A percentile compares a stretch with the other conserved stretches of the same genome.
These are phyloP conservation scores for Henckelia pumila DNA, from an alignment of 257 asterid genomes.

Conservation along the genomic window DNA sequence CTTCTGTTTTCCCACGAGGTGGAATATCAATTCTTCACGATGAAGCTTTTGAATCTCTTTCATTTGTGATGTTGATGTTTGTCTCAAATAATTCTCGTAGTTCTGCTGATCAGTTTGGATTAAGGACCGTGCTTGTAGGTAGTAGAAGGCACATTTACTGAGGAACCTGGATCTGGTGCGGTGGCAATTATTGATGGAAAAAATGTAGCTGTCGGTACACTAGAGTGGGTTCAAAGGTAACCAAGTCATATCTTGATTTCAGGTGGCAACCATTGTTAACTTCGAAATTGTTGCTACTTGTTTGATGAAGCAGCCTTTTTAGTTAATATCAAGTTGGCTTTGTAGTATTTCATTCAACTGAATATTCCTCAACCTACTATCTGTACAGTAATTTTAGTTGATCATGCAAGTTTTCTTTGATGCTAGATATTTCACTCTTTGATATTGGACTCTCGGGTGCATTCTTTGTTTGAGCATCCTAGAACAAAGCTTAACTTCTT, in stretches of 20 bases:
- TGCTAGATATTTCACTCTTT: neutral
- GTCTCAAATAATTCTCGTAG: slow-evolving; percentile 5
- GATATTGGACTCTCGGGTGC: neutral
- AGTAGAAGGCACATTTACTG: slow-evolving; percentile 75
- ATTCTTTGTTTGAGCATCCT: too few relatives aligned
- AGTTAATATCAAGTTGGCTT: neutral
- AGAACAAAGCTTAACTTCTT: neutral
- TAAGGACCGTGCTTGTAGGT: slow-evolving; percentile 47
- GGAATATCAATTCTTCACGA: slow-evolving; percentile 1
- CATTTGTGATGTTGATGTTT: neutral
- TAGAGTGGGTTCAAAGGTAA: slow-evolving; percentile 95
- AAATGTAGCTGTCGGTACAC: slow-evolving; percentile 81
- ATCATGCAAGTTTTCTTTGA: neutral
- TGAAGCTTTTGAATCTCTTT: slow-evolving; percentile 3
- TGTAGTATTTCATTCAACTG: neutral
- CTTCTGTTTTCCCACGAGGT: neutral
- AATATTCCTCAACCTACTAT: neutral
- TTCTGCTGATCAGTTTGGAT: slow-evolving; percentile 13
- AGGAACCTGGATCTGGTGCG: slow-evolving; percentile 99
- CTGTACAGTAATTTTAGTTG: neutral
- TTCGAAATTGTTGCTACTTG: neutral
- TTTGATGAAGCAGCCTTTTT: neutral
- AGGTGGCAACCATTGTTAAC: slow-evolving; percentile 17
- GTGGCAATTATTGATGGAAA: slow-evolving; percentile 66
- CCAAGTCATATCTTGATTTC: slow-evolving; percentile 19